Evolutionary conservation across 805 yeast species (phyloP).

Genomic region (Ogataea pini): DNA sequence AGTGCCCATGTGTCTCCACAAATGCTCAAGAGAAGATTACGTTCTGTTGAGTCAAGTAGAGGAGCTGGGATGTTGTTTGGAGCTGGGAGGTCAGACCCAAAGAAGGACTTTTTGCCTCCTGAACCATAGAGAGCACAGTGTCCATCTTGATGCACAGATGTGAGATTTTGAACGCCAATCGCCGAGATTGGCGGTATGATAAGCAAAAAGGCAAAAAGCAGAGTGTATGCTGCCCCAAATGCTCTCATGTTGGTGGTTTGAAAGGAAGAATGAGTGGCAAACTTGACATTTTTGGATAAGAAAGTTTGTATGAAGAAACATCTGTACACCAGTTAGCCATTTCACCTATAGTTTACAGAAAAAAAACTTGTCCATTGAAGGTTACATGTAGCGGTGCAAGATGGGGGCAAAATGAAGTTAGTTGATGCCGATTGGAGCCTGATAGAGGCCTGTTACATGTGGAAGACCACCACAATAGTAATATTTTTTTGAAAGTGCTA

Average conservation of each 20-base stretch:
- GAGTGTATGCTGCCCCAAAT: background rate
- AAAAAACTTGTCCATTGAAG: too few species aligned
- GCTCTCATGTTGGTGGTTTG: background rate
- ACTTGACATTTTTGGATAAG: background rate
- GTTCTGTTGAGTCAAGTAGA: conserved; percentile 45
- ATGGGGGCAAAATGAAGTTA: too few species aligned
- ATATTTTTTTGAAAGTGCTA: too few species aligned
- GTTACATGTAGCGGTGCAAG: too few species aligned
- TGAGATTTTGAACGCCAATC: conserved; percentile 6
- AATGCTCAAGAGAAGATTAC: conserved; percentile 48
- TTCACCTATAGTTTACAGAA: background rate
- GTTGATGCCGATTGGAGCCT: too few species aligned
- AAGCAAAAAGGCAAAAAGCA: background rate
- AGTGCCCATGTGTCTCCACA: conserved; percentile 74
- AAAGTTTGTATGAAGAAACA: background rate
- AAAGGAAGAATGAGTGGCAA: background rate
- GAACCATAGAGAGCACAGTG: conserved; percentile 56
- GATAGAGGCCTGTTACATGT: too few species aligned
- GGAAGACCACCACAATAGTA: too few species aligned
- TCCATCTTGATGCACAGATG: conserved; percentile 39
- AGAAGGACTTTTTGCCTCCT: conserved; percentile 77
- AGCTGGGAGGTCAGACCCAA: conserved; percentile 82
- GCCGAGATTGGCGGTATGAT: background rate
- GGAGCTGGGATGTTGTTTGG: conserved; percentile 55
- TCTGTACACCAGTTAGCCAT: background rate